Evolutionary conservation across 768 basidiomycete genomes (phyloP), one percentile per base, ranked within the genome.

Genomic region (Mycena galericulata): DNA sequence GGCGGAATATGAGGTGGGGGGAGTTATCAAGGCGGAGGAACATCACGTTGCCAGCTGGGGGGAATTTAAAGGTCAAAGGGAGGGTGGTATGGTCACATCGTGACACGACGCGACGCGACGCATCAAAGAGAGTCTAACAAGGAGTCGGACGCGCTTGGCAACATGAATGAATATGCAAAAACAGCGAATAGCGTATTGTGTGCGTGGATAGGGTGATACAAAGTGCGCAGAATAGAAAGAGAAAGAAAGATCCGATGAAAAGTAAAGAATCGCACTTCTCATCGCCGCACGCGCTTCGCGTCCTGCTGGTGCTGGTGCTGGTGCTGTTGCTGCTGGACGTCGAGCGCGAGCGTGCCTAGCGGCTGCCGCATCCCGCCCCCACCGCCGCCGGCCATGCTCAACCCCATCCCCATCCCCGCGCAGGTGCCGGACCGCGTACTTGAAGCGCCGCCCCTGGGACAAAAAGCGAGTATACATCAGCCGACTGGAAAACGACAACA

Each of bases 271-370:
- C 36, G 18, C 24, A 15, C 32, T 10, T 22, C 24, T 64, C 63
- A 65, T 64, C 79, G 78, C 71, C 77, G 81, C 53, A 81, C 24
- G 46, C 88, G 79, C 75, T 90, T 90, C 47, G 81, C 74, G 61
- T 85, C 84, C 24, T 81, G 83, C 49, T 80, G 75, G 74, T 36
- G 76, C 69, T 36, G 78, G 82, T 24, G 84, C 73, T 12, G 76
- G 62, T 73, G n/a, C n/a, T n/a, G 76, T 51, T 68, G 27, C 76
- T 65, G 67, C 71, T 65, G 43, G 26, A 82, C 77, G 45, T 74
- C 74, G 24, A 85, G 75, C 29, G 67, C 66, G 15, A 71, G 53
- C 47, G 70, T 68, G 22, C 66, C 70, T 0, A 71, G 67, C 30
- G 70, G 70, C 32, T 68, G 70, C 20, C 70, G 50, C 2, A 32